These are phyloP conservation scores for Spathaspora boniae DNA, from an alignment of 805 yeast species.

Conservation along the genomic window DNA sequence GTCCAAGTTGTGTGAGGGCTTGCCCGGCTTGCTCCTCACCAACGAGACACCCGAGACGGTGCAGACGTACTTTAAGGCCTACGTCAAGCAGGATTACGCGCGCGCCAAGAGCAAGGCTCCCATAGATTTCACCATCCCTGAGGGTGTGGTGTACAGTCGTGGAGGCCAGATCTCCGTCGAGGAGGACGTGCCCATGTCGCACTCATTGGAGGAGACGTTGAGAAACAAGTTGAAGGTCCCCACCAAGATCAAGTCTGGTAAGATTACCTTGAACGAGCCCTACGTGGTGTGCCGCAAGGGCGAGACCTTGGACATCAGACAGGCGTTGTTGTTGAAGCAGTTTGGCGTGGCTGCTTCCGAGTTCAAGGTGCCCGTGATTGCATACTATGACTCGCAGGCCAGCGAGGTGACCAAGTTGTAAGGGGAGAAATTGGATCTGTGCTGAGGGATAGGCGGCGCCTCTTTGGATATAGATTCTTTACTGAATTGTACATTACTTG, in stretches of 20 bases:
- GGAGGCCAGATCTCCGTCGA: slow-evolving; percentile 89
- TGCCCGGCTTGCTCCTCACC: slow-evolving; percentile 85
- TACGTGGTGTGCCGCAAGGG: slow-evolving; percentile 79
- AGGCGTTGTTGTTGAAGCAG: slow-evolving; percentile 87
- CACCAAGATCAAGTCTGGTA: slow-evolving; percentile 86
- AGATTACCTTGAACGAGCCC: slow-evolving; percentile 71
- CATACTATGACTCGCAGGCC: no score
- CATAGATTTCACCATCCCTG: slow-evolving; percentile 79
- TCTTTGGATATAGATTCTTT: neutral
- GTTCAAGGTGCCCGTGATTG: slow-evolving; percentile 77
- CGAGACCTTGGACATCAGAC: slow-evolving; percentile 79
- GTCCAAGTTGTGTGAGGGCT: slow-evolving; percentile 57
- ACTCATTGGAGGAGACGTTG: slow-evolving; percentile 88
- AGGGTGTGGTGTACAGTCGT: slow-evolving; percentile 87
- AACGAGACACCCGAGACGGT: slow-evolving; percentile 88
- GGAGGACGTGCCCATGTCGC: slow-evolving; percentile 96
- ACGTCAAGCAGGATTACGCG: slow-evolving; percentile 76
- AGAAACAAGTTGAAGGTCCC: slow-evolving; percentile 90
- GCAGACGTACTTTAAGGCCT: slow-evolving; percentile 78
- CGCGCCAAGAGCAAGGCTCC: slow-evolving; percentile 88
- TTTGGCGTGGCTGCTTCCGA: slow-evolving; percentile 94
- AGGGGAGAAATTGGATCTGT: no score
- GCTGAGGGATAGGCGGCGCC: slow-evolving; percentile 1
- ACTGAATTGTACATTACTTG: neutral
- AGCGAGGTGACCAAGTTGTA: no score